These are phyloP conservation scores for Stipa capillata DNA, from an alignment of 176 grass and related monocot genomes.

Conservation along the genomic window DNA sequence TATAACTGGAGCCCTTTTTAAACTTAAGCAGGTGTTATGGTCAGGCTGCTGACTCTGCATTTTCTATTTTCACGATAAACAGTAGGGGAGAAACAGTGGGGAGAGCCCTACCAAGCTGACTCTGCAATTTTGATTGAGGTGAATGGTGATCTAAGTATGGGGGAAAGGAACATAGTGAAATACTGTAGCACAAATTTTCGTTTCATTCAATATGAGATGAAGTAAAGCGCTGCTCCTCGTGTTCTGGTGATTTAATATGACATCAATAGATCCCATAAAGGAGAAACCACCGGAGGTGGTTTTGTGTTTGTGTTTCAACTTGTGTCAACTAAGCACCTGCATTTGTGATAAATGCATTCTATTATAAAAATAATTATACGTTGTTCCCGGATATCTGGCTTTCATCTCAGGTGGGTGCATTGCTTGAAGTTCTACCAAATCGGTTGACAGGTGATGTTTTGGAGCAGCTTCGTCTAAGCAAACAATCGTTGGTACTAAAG, in stretches of 20 bases:
- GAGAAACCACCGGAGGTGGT: background rate
- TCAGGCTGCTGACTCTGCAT: background rate
- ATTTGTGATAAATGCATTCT: background rate
- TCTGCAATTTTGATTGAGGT: background rate
- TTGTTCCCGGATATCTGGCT: background rate
- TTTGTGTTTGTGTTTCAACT: background rate
- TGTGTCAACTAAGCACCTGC: background rate
- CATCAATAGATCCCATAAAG: background rate
- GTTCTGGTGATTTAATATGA: background rate
- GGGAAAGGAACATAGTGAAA: background rate
- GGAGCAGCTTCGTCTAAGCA: slow-evolving; percentile 95
- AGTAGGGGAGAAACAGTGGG: too few relatives aligned
- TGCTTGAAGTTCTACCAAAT: slow-evolving; percentile 98
- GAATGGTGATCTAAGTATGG: background rate
- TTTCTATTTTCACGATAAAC: slow-evolving; percentile 7
- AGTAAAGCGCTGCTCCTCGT: background rate
- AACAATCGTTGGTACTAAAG: slow-evolving; percentile 71
- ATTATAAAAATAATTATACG: background rate
- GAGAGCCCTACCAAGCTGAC: background rate
- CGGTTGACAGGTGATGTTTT: slow-evolving; percentile 84
- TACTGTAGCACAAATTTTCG: background rate
- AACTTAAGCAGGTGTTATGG: background rate
- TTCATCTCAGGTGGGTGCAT: slow-evolving; percentile 58
- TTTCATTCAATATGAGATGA: background rate
- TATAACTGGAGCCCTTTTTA: background rate